Base-by-base conservation (phyloP, 768 basidiomycete species). In the Panus rudis region DNA sequence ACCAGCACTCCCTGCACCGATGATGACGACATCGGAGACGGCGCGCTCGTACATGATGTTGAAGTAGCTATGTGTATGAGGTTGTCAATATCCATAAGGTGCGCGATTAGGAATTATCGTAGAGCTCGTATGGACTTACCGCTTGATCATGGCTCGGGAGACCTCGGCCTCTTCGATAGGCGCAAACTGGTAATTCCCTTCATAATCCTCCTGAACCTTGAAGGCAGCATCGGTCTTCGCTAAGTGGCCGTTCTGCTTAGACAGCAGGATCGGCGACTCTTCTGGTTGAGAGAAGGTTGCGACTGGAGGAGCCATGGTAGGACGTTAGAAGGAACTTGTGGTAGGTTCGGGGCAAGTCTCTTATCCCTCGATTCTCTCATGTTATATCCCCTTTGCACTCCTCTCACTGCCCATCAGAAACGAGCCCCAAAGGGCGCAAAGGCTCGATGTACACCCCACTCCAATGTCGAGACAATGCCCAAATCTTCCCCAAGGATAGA, bases 111-210 rank as follows among this genome's bases (percentile, higher is more conserved):
- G n/a, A 8, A 10, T 30, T n/a, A 30, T 30, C 28, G 10, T 30
- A 10, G 28, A 30, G 21, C 7, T 14, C 8, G 21, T 20, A 35
- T 24, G 27, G 12, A 33, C 44, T 43, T n/a, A 80, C 78, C 83
- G 64, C 62, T 76, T 81, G 52, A 82, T 84, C 83, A 85, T 86
- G 35, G 82, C 82, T 32, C 84, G 68, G 7, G 82, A 78, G 3
- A 87, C 84, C 49, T 85, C 76, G 6, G 83, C 79, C 63, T 87
- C 85, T 52, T 81, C 71, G 44, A 85, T 83, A 3, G 83, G 82
- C 2, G 82, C 82, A 46, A 84, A 85, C 24, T 69, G 70, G 63
- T 82, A 84, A 44, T 72, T 59, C 3, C 83, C 84, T 20, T 76
- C 64, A 51, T 82, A 84, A 56, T 78, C 63, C 52, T 79, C 78